Evolutionary conservation across 176 grass and related monocot species (phyloP).

Genomic region (Cenchrus fungigraminus): DNA sequence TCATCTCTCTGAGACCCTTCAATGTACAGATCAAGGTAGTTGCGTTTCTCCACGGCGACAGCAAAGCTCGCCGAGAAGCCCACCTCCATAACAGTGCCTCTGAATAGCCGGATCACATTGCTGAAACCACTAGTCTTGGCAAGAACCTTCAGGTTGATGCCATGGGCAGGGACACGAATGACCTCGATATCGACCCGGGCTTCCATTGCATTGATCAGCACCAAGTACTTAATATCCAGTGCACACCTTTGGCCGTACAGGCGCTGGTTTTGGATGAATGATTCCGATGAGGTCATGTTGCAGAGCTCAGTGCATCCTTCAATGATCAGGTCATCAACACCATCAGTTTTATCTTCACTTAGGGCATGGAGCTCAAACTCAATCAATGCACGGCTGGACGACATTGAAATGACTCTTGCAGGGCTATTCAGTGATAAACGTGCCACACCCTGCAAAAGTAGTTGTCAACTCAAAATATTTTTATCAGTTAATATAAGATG

Average conservation of each 20-base stretch:
- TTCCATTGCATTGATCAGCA: not conserved
- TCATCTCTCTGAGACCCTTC: not conserved
- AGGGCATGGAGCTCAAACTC: slow-evolving; percentile 20
- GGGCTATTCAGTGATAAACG: slow-evolving; percentile 2
- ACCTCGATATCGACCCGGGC: slow-evolving; percentile 1
- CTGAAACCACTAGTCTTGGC: slow-evolving; percentile 24
- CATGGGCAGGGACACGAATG: not conserved
- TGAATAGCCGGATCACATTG: not conserved
- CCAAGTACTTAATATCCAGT: slow-evolving; percentile 22
- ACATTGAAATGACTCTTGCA: slow-evolving; percentile 13
- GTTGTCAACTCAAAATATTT: not conserved
- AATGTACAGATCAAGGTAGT: slow-evolving; percentile 2
- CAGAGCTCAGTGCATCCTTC: slow-evolving; percentile 22
- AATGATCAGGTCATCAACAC: slow-evolving; percentile 7
- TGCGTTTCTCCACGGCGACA: not conserved
- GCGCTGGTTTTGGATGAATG: not conserved
- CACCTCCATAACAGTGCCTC: not conserved
- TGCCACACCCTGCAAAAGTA: slow-evolving; percentile 6
- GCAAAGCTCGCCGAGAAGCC: not conserved
- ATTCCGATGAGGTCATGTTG: not conserved
- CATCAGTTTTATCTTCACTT: not conserved
- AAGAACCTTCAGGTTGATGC: not conserved
- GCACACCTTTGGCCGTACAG: slow-evolving; percentile 10
- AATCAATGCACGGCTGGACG: not conserved
- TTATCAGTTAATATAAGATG: no score